Base-by-base conservation (phyloP, 768 basidiomycete genomes). In the Pleurotus platypus region DNA sequence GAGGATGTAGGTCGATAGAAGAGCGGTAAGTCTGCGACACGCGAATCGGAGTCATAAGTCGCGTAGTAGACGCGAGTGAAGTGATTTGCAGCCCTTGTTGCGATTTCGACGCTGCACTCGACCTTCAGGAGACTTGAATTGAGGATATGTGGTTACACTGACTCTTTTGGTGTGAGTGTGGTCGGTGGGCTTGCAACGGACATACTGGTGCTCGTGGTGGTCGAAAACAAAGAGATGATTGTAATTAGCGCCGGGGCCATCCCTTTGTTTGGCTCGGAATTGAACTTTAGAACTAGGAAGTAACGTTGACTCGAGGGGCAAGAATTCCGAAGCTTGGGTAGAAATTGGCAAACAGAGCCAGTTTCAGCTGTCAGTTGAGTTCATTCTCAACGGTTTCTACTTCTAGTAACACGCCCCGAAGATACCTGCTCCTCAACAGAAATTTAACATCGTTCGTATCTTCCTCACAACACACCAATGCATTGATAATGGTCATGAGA, bases 21-120 rank as follows among this genome's bases (percentile, higher is more conserved):
- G 64, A 88, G 85, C 50, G 89, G 88, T 8, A 94, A 71, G 65
- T 91, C 88, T 51, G 84, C 81, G 20, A 84, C 78, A 42, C 91
- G 86, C n/a, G 85, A 84, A 55, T 82, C 70, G 3, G 90, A 89
- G 72, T 94, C 91, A 71, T 92, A 92, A 0, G 90, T 82, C 40
- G 82, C 74, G 69, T 94, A 94, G 68, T 90, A 94, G 30, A 93
- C 78, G 58, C 87, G 85, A 46, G 87, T 87, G 69, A 94, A 94
- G 62, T 85, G 80, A 64, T 92, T 89, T 43, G 92, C 91, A 13
- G 91, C 90, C 46, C 90, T 78, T 16, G 89, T 90, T 40, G 90
- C 88, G 61, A 93, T 89, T 70, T 92, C 89, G 68, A 93, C 87
- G 64, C 91, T 94, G 68, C 60, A 55, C 53, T 65, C 37, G 54